Percentiles rank a stretch among this genome's conserved stretches.
phyloP scores from a whole-genome alignment of 805 yeast genomes.

The Zygoascus bituminiphila region DNA sequence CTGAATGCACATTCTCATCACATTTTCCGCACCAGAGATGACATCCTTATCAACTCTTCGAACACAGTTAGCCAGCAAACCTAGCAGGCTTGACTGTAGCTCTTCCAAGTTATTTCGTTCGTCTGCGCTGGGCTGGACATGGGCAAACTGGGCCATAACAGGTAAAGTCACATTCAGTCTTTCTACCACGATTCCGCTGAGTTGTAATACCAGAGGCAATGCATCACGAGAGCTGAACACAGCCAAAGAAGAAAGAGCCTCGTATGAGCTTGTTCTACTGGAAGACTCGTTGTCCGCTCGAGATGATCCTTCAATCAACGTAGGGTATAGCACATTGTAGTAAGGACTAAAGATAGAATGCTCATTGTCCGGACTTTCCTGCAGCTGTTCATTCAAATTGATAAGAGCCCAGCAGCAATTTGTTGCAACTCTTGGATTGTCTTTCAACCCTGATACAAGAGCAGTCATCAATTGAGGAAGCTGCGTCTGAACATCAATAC shows the following conservation, averaged over 20 bases:
- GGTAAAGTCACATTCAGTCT: slow-evolving; percentile 64
- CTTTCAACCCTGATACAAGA: slow-evolving; percentile 70
- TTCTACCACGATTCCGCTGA: slow-evolving; percentile 65
- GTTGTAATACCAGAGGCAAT: slow-evolving; percentile 55
- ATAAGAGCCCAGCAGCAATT: slow-evolving; percentile 97
- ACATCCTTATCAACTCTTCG: slow-evolving; percentile 70
- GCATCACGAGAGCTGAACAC: slow-evolving; percentile 64
- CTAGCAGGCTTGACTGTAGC: slow-evolving; percentile 68
- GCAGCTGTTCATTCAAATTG: slow-evolving; percentile 78
- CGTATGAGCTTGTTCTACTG: slow-evolving; percentile 93
- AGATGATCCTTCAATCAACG: slow-evolving; percentile 59
- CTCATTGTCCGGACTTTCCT: slow-evolving; percentile 39
- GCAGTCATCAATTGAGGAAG: slow-evolving; percentile 69
- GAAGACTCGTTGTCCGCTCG: slow-evolving; percentile 76
- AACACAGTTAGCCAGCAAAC: slow-evolving; percentile 72
- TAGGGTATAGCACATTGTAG: slow-evolving; percentile 61
- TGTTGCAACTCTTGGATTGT: slow-evolving; percentile 89
- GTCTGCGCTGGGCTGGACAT: slow-evolving; percentile 40
- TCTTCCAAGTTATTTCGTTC: slow-evolving; percentile 77
- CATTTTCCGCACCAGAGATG: slow-evolving; percentile 60
- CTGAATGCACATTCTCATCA: slow-evolving; percentile 76
- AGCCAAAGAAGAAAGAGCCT: slow-evolving; percentile 79
- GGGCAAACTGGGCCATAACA: slow-evolving; percentile 48
- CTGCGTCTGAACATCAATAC: slow-evolving; percentile 57
- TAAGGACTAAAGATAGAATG: slow-evolving; percentile 64